These are phyloP conservation scores for Podospora fimiseda DNA, from an alignment of 495 filamentous ascomycete species.

Conservation along the genomic window DNA sequence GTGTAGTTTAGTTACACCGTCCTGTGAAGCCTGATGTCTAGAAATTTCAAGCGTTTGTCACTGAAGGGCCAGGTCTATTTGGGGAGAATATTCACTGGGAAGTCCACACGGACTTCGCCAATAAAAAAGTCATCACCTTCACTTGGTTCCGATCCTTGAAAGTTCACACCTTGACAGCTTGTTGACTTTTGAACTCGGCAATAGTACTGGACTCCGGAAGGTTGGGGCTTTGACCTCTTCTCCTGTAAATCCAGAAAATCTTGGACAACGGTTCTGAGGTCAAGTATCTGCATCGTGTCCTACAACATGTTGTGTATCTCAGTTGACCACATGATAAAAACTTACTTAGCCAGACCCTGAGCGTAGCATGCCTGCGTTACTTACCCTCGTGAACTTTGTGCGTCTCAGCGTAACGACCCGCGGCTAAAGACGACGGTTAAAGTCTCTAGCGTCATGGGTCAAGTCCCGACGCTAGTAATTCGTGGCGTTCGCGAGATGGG, in stretches of 20 bases:
- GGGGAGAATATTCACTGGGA: too few species aligned
- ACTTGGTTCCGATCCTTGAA: too few species aligned
- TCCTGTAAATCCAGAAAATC: not conserved
- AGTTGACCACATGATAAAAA: not conserved
- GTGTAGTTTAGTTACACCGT: too few species aligned
- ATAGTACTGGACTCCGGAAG: not conserved
- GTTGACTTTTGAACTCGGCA: too few species aligned
- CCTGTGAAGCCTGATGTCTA: too few species aligned
- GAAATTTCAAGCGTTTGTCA: too few species aligned
- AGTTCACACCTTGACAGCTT: too few species aligned
- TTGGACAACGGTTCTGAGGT: not conserved
- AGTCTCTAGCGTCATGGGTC: not conserved
- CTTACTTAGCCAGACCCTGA: not conserved
- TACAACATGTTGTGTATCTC: not conserved
- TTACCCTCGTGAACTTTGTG: not conserved
- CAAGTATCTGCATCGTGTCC: not conserved
- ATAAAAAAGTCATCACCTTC: too few species aligned
- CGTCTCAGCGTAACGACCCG: not conserved
- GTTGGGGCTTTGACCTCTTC: not conserved
- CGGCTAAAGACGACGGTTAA: conserved; percentile 14
- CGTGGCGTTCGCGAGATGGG: not conserved
- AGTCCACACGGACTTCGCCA: too few species aligned
- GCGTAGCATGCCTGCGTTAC: not conserved
- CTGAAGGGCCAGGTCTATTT: too few species aligned
- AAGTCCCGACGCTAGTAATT: conserved; percentile 13